Conservation (phyloP, 495 filamentous ascomycete genomes). For the Cercophora scortea region DNA sequence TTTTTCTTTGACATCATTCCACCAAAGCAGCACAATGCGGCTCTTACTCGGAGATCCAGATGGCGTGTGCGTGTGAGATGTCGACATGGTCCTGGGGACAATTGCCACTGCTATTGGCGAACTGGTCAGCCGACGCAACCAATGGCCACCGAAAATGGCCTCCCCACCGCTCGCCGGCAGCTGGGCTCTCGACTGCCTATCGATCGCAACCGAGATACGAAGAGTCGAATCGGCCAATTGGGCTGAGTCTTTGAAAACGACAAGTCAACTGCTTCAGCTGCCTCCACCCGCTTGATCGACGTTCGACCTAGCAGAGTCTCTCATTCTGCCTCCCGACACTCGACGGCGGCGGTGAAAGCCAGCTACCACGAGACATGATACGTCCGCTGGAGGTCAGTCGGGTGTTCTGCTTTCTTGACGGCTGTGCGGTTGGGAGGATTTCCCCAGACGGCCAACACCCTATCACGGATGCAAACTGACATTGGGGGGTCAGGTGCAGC, state of each 20-base stretch:
- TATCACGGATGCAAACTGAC: slow-evolving; percentile 21
- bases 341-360: too few species aligned
- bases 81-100: slow-evolving; percentile 4
- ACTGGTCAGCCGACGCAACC: slow-evolving; percentile 13
- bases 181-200: neutral
- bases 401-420: neutral
- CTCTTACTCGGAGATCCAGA: neutral
- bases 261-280: neutral
- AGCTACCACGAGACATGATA: neutral
- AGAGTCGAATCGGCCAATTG: slow-evolving; percentile 11
- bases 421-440: neutral
- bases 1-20: neutral
- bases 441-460: slow-evolving; percentile 19
- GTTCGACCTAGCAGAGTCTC: too few species aligned
- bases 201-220: neutral
- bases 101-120: slow-evolving; percentile 23
- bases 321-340: too few species aligned
- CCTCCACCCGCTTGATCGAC: too few species aligned
- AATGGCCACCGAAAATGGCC: slow-evolving; percentile 25
- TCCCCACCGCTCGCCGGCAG: neutral
- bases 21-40: slow-evolving; percentile 1
- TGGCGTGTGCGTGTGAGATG: neutral
- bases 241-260: slow-evolving; percentile 11
- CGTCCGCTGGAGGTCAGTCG: neutral
- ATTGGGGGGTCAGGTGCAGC: slow-evolving; percentile 27